Percentiles rank a stretch among this genome's conserved stretches.
Conservation (phyloP, 768 basidiomycete species). For the Chalciporus sphaerocephalus region DNA sequence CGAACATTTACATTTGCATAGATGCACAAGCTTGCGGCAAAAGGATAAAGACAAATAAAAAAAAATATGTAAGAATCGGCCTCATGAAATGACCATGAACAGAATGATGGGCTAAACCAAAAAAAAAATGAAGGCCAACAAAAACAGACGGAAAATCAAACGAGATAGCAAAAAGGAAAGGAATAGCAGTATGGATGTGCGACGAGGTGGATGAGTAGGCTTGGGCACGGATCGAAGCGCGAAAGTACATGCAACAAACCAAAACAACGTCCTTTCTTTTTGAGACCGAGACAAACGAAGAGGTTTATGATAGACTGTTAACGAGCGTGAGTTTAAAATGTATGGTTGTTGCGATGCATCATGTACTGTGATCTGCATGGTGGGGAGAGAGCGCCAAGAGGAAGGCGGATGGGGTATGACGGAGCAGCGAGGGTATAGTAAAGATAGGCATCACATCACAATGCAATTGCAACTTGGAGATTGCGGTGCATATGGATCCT, state of each 20-base stretch:
- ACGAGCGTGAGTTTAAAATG: conserved; percentile 25
- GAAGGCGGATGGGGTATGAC: conserved; percentile 29
- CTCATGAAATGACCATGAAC: conserved; percentile 4
- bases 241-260: conserved; percentile 23
- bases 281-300: conserved; percentile 15
- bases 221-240: not conserved
- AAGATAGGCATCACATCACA: conserved; percentile 54
- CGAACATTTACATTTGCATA: conserved; percentile 30
- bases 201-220: conserved; percentile 8
- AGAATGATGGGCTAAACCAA: conserved; percentile 20
- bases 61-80: conserved; percentile 19
- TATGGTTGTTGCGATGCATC: conserved; percentile 20
- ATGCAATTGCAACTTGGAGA: conserved; percentile 67
- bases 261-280: conserved; percentile 28
- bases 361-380: conserved; percentile 12
- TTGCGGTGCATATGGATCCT: conserved; percentile 90
- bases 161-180: not conserved
- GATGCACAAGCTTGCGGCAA: conserved; percentile 20
- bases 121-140: conserved; percentile 2
- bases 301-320: conserved; percentile 25
- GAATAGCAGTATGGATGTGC: conserved; percentile 4
- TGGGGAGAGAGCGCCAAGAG: conserved; percentile 2
- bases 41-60: conserved; percentile 36
- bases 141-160: not conserved
- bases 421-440: conserved; percentile 31